These are phyloP conservation scores for Saccharomyces hybrid DNA, from an alignment of 1,139 yeast species.

Conservation along the genomic window DNA sequence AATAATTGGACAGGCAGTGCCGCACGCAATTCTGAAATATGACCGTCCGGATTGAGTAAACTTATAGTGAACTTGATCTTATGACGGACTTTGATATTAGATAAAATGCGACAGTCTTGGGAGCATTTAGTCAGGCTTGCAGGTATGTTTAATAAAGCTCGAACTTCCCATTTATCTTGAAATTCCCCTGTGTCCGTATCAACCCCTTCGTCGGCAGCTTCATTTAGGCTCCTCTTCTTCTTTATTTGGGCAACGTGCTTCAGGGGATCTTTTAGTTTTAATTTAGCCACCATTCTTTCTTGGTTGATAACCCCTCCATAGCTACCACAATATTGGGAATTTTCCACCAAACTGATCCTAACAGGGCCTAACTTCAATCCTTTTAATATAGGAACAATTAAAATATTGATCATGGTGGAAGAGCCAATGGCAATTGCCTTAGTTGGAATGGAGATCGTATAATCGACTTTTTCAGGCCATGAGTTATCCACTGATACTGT, in stretches of 20 bases:
- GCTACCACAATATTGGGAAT: constrained; percentile 54
- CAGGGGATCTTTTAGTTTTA: constrained; percentile 38
- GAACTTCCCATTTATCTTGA: constrained; percentile 73
- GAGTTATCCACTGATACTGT: constrained; percentile 91
- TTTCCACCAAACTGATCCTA: constrained; percentile 59
- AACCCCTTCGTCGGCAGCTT: constrained; percentile 1
- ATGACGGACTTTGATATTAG: constrained; percentile 51
- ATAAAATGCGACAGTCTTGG: constrained; percentile 71
- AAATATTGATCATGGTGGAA: constrained; percentile 57
- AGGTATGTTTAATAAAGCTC: constrained; percentile 55
- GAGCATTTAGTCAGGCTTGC: constrained; percentile 66
- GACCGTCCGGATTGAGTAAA: constrained; percentile 53
- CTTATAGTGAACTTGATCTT: constrained; percentile 51
- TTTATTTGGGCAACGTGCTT: constrained; percentile 16
- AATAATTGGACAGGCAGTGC: constrained; percentile 57
- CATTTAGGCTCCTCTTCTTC: constrained; percentile 1
- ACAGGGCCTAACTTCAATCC: constrained; percentile 72
- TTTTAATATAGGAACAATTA: constrained; percentile 71
- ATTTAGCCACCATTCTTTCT: constrained; percentile 48
- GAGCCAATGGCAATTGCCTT: constrained; percentile 91
- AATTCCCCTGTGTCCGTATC: constrained; percentile 8
- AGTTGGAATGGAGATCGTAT: constrained; percentile 76
- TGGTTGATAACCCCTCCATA: constrained; percentile 35
- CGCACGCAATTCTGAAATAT: constrained; percentile 61
- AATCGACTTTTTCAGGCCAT: constrained; percentile 94